Conservation (phyloP, 2,329 filamentous ascomycete genomes). For the Eutypella sp. region DNA sequence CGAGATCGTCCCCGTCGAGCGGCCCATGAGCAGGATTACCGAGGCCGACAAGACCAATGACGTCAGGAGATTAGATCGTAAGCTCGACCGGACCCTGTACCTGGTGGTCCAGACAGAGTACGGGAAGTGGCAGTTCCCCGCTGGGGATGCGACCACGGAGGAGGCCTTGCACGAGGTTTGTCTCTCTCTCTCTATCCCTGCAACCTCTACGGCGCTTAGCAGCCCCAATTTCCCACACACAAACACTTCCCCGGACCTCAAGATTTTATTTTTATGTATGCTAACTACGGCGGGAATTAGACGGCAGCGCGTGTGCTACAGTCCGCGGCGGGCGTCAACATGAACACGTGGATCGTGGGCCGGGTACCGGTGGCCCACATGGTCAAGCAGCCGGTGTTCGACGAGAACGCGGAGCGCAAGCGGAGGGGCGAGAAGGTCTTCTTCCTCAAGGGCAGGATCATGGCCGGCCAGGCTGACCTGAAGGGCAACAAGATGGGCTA, state of each 20-base stretch:
- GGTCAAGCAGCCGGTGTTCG: constrained; percentile 48
- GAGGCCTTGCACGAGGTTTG: constrained; percentile 82
- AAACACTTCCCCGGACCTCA: too few relatives aligned
- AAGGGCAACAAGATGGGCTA: constrained; percentile 66
- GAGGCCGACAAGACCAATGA: constrained; percentile 77
- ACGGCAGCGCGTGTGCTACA: constrained; percentile 75
- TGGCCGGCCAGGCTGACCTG: constrained; percentile 91
- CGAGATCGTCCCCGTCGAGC: constrained; percentile 63
- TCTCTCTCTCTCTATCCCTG: constrained; percentile 15
- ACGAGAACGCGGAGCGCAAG: constrained; percentile 36
- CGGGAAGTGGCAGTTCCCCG: constrained; percentile 77
- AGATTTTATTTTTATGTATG: constrained; percentile 4
- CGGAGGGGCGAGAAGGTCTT: constrained; percentile 75
- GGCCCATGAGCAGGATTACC: constrained; percentile 64
- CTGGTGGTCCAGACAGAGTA: constrained; percentile 71
- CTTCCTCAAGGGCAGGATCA: constrained; percentile 93
- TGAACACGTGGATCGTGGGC: constrained; percentile 98
- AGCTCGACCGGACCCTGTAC: constrained; percentile 79
- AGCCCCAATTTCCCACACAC: too few relatives aligned
- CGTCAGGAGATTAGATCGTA: constrained; percentile 70
- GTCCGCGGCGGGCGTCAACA: constrained; percentile 79
- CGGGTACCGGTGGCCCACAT: constrained; percentile 83
- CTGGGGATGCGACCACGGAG: constrained; percentile 59
- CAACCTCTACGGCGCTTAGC: too few relatives aligned
- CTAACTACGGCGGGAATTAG: constrained; percentile 45